Evolutionary conservation across 495 filamentous ascomycete genomes (phyloP), one percentile per base, ranked within the genome.

Genomic region (Cetradonia linearis): DNA sequence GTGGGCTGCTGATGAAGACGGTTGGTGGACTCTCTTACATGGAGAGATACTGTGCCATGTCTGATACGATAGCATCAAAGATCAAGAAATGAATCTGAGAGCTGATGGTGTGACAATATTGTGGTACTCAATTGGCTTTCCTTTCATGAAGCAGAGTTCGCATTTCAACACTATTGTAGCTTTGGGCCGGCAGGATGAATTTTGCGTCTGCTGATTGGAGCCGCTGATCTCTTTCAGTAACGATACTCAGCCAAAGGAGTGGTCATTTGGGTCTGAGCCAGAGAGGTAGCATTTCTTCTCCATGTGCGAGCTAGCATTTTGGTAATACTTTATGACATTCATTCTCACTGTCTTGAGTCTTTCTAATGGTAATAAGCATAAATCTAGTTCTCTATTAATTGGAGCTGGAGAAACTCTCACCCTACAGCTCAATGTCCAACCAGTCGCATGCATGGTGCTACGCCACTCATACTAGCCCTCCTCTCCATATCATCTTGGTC

Each of bases 11-110:
- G 61, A 71, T 42, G 73, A 77, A 53, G 73, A 81, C 58, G 77
- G 69, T 8, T 82, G 79, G 77, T 77, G 77, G 67, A 70, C 68
- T 40, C 55, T 82, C n/a, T 55, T 81, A 36, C 71, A 79, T 72
- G 78, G 78, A 48, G 71, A 84, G 69, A 74, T 83, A 42, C 62
- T 83, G 20, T 82, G 77, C 68, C 72, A 69, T 38, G 14, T 55
- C 31, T 61, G 40, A 61, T 18, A 14, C 5, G 18, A 47, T 13
- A 0, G 20, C 13, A 25, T 13, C 9, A 25, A 25, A 46, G 20
- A 25, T 11, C 8, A 46, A 25, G n/a, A n/a, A n/a, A n/a, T n/a
- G n/a, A n/a, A n/a, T n/a, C n/a, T n/a, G n/a, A n/a, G n/a, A n/a
- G 36, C 36, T 38, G 36, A 14, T 14, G 7, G 5, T 38, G 16